Base-by-base conservation (phyloP, 148 eudicot genomes). In the Rhododendron williamsianum region DNA sequence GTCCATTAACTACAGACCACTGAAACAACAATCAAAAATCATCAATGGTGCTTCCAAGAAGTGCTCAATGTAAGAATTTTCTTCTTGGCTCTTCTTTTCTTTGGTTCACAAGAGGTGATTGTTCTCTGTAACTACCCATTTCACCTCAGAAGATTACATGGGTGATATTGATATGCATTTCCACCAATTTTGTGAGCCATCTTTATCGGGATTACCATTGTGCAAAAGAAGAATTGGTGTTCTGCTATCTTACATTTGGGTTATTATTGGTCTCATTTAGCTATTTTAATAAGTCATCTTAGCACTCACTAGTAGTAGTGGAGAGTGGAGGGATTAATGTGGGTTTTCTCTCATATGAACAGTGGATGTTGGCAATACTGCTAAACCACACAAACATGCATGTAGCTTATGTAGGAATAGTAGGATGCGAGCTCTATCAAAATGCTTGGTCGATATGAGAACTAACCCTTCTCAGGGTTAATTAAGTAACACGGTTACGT, bases 1-100 rank as follows among this genome's bases (percentile, higher is more conserved):
- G 87, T 83, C 90, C 30, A 81, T 90, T 25, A 89, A 87, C 83
- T 84, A 83, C 65, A 60, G 81, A 85, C 87, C 88, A 36, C 13
- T 52, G 36, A 87, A 85, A 85, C 84, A 81, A 76, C 15, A 16
- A 82, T 51, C 87, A 5, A 60, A 85, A 81, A 76, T 51, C 79
- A 63, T 35, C 33, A 36, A 83, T 19, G 69, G 56, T 79, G 36
- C 45, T 65, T 78, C 86, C 85, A 83, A 23, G 27, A 72, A 51
- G 76, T 67, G 27, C 48, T 63, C 83, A 63, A 41, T 51, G 88
- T 87, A 87, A 87, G 88, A 54, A n/a, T 69, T 71, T 78, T 84
- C 45, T 78, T 78, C 78, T 87, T 25, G 69, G 9, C 81, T 76
- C 67, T 87, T 69, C 3, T 49, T 83, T 48, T 23, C 41, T n/a